Evolutionary conservation across 129 eudicot genomes (phyloP), one percentile per base, ranked within the genome.

Genomic region (Artemisia annua): DNA sequence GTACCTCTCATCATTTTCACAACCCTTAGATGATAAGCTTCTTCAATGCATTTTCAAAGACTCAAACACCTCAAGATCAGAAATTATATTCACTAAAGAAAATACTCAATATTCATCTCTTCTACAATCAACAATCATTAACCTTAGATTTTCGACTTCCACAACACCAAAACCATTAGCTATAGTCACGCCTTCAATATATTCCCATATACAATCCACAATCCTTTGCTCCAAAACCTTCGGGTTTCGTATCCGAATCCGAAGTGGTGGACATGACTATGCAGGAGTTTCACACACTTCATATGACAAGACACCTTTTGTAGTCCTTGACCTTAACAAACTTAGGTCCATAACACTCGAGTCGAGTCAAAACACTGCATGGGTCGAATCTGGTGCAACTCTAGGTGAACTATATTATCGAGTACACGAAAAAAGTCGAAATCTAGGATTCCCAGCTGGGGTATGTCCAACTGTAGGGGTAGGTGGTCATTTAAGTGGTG

Each of bases 371-470:
- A 63, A 63, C 3, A 63, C n/a, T 10, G 69, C 69, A 6, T 63
- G 52, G 69, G 69, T 63, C 14, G 69, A 63, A 39, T 63, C 52
- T 9, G 69, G 69, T 63, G 69, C 69, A 63, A 63, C 69, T 4
- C 11, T 63, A 1, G 69, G 69, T 39, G 22, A 63, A n/a, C 8
- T 63, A 49, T 39, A 63, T 63, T 39, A 63, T 39, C 43, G 50
- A 49, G 51, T 39, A 12, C 18, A 48, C 10, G 50, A n/a, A 16
- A 17, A 39, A 15, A 10, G 52, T 8, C 13, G 1, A 32, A 63
- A 39, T 39, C 50, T 63, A 1, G 69, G 69, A 63, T 63, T 63
- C n/a, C 69, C 69, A 17, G 52, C 28, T 9, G 69, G 69, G 26
- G 43, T 14, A n/a, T 63, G 69, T 8, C 22, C 69, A 4, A 63